Evolutionary conservation across 306 rosid genomes (phyloP).

Genomic region (Potentilla sterilis): DNA sequence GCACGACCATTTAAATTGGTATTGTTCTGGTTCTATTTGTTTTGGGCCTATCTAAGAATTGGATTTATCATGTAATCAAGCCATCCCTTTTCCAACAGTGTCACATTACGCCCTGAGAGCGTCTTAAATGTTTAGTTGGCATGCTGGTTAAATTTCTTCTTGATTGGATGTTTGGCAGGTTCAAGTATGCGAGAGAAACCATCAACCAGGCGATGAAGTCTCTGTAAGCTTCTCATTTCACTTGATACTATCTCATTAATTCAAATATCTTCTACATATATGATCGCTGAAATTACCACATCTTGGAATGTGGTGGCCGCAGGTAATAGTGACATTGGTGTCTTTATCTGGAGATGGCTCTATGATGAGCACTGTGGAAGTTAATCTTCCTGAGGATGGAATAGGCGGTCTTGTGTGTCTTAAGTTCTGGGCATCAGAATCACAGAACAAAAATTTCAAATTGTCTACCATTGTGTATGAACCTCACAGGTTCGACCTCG

Average conservation of each 20-base stretch:
- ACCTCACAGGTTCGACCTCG: slow-evolving; percentile 72
- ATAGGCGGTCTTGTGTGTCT: slow-evolving; percentile 80
- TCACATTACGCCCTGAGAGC: neutral
- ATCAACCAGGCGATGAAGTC: slow-evolving; percentile 92
- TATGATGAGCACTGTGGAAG: slow-evolving; percentile 85
- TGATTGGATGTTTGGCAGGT: slow-evolving; percentile 47
- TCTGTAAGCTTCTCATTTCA: slow-evolving; percentile 52
- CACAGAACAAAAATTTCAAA: slow-evolving; percentile 58
- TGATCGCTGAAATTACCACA: slow-evolving; percentile 2
- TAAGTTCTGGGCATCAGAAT: slow-evolving; percentile 77
- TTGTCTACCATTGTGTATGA: slow-evolving; percentile 82
- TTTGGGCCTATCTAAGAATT: neutral
- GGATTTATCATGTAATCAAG: neutral
- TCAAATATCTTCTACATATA: neutral
- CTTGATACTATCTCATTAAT: neutral
- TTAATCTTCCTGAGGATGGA: slow-evolving; percentile 78
- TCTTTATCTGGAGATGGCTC: slow-evolving; percentile 77
- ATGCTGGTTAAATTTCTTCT: slow-evolving; percentile 9
- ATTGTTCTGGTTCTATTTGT: neutral
- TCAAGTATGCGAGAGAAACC: slow-evolving; percentile 95
- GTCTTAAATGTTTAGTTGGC: neutral
- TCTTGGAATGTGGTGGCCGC: slow-evolving; percentile 29
- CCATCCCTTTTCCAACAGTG: neutral
- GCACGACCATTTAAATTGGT: neutral
- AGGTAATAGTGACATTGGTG: slow-evolving; percentile 70